Base-by-base conservation (phyloP, 257 asterid species). In the Salvia rosmarinus region DNA sequence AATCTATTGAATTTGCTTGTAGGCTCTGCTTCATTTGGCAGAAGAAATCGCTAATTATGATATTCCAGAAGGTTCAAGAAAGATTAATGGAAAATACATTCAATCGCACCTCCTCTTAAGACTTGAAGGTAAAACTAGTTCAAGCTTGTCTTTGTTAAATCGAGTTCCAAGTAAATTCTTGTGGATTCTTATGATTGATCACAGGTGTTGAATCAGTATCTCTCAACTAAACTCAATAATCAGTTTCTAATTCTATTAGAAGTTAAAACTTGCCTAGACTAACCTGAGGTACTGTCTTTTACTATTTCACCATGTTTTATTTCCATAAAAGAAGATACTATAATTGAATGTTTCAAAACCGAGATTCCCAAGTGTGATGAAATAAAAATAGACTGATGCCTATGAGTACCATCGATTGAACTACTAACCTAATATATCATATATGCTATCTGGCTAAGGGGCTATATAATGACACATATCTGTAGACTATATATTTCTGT, bases 61-160 rank as follows among this genome's bases (percentile, higher is more conserved):
- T 42, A 84, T 95, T 78, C 94, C 99, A 14, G 61, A 68, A 62
- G 95, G 95, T 67, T 88, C 98, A 6, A 85, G 95, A 79, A 91
- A 87, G 85, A 88, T 95, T 52, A 87, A 87, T 40, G 98, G 99
- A 47, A 95, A 79, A 75, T 91, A 87, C 68, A 80, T 91, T 77
- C 98, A 95, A 77, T 89, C 95, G 65, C 92, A 82, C 85, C 94
- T 95, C 23, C 84, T 85, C 32, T 72, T 88, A 37, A 85, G 89
- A 50, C 84, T 95, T 34, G 64, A 83, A 85, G 96, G 99, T 95
- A 80, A 59, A 51, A 13, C 37, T 21, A 19, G 32, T 43, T 63
- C 6, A 37, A 61, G n/a, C 11, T 64, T 52, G 2, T 56, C 9
- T 73, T 23, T 57, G 46, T 43, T 37, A 6, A 19, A 47, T 65